Evolutionary conservation across 1,284 basidiomycete genomes (phyloP).

Genomic region (Tilletiopsis washingtonensis): DNA sequence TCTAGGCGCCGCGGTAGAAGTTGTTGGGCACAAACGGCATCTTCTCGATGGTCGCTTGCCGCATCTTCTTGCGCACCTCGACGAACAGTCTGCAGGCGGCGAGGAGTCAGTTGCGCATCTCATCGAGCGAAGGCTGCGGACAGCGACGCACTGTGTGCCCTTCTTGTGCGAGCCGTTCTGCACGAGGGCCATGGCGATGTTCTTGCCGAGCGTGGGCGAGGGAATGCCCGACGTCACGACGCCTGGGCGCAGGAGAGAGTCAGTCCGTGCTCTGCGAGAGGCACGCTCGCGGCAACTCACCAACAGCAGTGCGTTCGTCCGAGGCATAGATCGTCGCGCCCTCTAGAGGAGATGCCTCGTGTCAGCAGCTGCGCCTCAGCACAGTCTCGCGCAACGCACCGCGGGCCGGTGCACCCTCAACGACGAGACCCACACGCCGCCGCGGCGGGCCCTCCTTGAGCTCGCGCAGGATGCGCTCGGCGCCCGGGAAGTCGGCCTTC

Average conservation of each 20-base stretch:
- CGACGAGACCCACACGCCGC: constrained; percentile 72
- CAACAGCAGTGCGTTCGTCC: neutral
- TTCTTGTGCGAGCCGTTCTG: constrained; percentile 73
- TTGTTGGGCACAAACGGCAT: constrained; percentile 66
- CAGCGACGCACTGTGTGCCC: constrained; percentile 57
- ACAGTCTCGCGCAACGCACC: no score
- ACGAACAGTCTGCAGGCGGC: constrained; percentile 55
- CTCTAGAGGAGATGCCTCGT: constrained; percentile 9
- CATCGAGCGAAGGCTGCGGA: neutral
- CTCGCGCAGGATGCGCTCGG: constrained; percentile 67
- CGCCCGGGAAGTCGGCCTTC: constrained; percentile 67
- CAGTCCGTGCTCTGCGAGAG: neutral
- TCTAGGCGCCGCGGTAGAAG: constrained; percentile 42
- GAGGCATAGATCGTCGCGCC: constrained; percentile 41
- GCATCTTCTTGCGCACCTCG: constrained; percentile 66
- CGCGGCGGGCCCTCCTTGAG: constrained; percentile 66
- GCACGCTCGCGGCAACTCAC: neutral
- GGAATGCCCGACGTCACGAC: constrained; percentile 92
- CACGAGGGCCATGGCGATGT: constrained; percentile 95
- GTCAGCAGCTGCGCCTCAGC: neutral
- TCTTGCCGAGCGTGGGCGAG: constrained; percentile 77
- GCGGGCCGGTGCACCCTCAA: constrained; percentile 75
- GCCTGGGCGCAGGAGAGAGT: constrained; percentile 40
- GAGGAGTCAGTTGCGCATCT: neutral
- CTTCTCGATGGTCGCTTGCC: constrained; percentile 61